A percentile compares a stretch with the other conserved stretches of the same genome.
phyloP scores from a whole-genome alignment of 176 grass and related monocot species.

The Avena atlantica region DNA sequence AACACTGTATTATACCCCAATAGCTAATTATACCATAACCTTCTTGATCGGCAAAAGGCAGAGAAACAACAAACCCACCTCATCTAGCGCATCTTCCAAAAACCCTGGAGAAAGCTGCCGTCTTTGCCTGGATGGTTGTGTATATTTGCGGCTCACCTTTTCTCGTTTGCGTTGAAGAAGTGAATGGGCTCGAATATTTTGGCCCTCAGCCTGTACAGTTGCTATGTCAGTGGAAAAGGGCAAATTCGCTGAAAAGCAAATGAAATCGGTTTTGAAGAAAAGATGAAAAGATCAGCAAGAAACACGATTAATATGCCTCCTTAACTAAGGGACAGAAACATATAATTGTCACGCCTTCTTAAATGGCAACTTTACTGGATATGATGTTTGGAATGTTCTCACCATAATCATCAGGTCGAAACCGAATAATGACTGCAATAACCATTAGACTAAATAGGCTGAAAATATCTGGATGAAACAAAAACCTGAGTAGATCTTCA shows the following conservation, averaged over 20 bases:
- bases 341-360: conserved; percentile 18
- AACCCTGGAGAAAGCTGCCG: conserved; percentile 77
- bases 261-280: conserved; percentile 7
- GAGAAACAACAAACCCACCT: conserved; percentile 55
- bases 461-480: background rate
- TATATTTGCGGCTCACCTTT: conserved; percentile 84
- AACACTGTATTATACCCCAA: background rate
- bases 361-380: conserved; percentile 34
- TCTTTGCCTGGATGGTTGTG: conserved; percentile 63
- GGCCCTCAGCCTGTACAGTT: conserved; percentile 64
- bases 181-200: conserved; percentile 79
- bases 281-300: background rate
- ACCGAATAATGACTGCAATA: background rate
- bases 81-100: conserved; percentile 88
- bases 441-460: conserved; percentile 16
- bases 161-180: conserved; percentile 77
- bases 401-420: conserved; percentile 21
- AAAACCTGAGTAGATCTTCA: conserved; percentile 1
- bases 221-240: conserved; percentile 34
- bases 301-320: conserved; percentile 23
- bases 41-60: conserved; percentile 38
- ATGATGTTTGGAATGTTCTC: conserved; percentile 6
- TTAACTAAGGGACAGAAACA: background rate
- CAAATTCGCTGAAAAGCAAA: conserved; percentile 22
- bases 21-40: conserved; percentile 25